Conservation (phyloP, 805 yeast species). For the Myxozyma geophila region DNA sequence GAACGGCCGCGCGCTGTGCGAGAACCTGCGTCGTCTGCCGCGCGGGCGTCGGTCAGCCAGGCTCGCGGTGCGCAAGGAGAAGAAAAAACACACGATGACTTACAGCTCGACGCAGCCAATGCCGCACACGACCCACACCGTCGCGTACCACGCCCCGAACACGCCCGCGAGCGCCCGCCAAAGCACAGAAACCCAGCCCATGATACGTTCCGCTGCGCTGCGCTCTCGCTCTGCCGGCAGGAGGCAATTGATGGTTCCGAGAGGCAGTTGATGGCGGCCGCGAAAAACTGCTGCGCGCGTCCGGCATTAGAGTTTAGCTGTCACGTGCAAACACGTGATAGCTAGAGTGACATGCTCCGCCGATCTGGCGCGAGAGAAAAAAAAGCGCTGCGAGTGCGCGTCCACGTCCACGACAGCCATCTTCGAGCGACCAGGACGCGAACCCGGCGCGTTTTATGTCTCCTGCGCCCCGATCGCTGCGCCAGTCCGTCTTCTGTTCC, state of each 20-base stretch:
- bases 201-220: too few relatives aligned
- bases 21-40: constrained; percentile 27
- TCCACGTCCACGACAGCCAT: too few relatives aligned
- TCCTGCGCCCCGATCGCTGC: too few relatives aligned
- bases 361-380: neutral
- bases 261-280: too few relatives aligned
- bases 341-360: neutral
- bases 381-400: too few relatives aligned
- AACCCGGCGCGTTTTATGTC: too few relatives aligned
- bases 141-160: constrained; percentile 30
- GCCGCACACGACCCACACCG: constrained; percentile 22
- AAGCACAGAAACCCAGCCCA: constrained; percentile 3
- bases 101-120: constrained; percentile 33
- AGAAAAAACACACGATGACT: neutral
- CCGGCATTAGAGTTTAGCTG: neutral
- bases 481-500: too few relatives aligned
- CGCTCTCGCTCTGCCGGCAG: too few relatives aligned
- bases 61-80: too few relatives aligned
- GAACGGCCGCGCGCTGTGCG: constrained; percentile 7
- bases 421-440: too few relatives aligned
- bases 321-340: neutral
- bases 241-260: too few relatives aligned
- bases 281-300: neutral
- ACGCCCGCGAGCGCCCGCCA: constrained; percentile 10
- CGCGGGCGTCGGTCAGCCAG: too few relatives aligned